These are phyloP conservation scores for Camellia lanceoleosa DNA, from an alignment of 148 eudicot genomes.

Conservation along the genomic window DNA sequence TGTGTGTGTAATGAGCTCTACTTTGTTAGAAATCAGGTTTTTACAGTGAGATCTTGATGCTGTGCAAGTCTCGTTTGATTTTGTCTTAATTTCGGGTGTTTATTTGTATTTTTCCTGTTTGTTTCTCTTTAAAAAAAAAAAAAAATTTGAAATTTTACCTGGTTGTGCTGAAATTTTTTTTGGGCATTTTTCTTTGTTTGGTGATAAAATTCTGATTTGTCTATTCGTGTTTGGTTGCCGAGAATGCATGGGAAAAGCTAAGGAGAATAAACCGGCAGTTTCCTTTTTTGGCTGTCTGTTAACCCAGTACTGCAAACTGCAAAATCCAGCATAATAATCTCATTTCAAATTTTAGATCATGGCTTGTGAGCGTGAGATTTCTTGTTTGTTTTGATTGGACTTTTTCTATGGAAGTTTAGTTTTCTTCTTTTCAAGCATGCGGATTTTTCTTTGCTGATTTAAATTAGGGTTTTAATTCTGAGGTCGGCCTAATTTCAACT, in stretches of 20 bases:
- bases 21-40: neutral
- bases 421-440: neutral
- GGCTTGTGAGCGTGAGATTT: neutral
- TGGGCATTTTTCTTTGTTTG: slow-evolving; percentile 1
- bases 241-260: neutral
- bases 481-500: neutral
- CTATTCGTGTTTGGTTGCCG: slow-evolving; percentile 3
- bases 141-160: neutral
- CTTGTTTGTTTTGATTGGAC: slow-evolving; percentile 5
- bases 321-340: neutral
- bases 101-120: neutral
- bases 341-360: neutral
- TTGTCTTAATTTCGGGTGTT: neutral
- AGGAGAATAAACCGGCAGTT: neutral
- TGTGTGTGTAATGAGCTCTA: neutral
- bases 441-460: neutral
- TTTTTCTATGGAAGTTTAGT: slow-evolving; percentile 1
- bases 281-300: neutral
- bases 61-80: neutral
- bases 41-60: slow-evolving; percentile 15
- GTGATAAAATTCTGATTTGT: neutral
- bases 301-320: neutral
- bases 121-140: neutral
- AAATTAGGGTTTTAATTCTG: slow-evolving; percentile 3
- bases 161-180: neutral